Base-by-base conservation (phyloP, 768 basidiomycete species). In the Mrakia frigida region DNA sequence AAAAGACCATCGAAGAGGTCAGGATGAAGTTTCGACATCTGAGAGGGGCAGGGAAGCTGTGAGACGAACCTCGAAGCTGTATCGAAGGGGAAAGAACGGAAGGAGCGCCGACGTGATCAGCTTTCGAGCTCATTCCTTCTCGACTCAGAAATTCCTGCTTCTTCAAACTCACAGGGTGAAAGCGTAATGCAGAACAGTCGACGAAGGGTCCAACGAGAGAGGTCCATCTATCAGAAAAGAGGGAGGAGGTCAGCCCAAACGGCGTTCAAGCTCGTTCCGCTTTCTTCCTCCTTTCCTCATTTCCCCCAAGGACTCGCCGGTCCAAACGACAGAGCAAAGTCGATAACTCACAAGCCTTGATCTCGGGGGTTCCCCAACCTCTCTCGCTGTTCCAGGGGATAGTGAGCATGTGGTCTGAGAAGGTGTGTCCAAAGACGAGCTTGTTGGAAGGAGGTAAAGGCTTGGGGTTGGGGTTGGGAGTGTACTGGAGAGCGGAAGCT, bases 151-250 rank as follows among this genome's bases (percentile, higher is more conserved):
- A 39, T 2, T 60, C 0, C 6, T 21, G 52, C 16, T 31, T 9
- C 28, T 7, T n/a, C 37, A n/a, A 43, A 79, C 82, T 79, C 53
- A 82, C 83, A 96, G 65, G 90, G 86, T 65, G 90, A 94, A 93
- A 0, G 94, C 94, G 84, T 98, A 98, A 83, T 98, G 95, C 76
- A 98, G 86, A 28, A 94, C 94, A 77, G 92, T 88, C 82, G 85
- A 87, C 80, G 91, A 91, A 9, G 93, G 93, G 78, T 93, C 90
- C 28, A 94, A 85, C 25, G 84, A 80, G 53, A 94, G 85, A 9
- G 91, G 90, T 3, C 88, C 90, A 82, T 94, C 91, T 91, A 79
- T 2, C 37, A 7, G 10, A 35, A 16, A 76, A 70, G 35, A 39
- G 46, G 39, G 63, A 52, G 50, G 50, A 28, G 46, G 28, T 69